phyloP scores from a whole-genome alignment of 495 filamentous ascomycete species.

The Neurospora hispaniola region DNA sequence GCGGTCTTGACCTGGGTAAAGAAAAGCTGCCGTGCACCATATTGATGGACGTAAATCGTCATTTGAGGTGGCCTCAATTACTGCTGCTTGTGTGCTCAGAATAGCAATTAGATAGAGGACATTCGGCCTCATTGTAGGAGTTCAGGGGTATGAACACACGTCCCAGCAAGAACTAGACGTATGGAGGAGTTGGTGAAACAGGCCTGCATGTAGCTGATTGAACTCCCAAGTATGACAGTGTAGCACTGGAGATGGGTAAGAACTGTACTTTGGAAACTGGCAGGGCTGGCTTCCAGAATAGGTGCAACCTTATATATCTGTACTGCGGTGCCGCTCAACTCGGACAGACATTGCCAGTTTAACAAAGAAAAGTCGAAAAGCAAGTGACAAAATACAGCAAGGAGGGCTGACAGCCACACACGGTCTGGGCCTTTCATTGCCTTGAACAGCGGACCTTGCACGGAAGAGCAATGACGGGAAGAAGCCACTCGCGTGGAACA shows the following conservation, averaged over 20 bases:
- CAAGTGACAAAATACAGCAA: neutral
- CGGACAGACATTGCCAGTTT: neutral
- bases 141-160: neutral
- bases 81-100: neutral
- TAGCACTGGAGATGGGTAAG: neutral
- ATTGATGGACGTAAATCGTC: neutral
- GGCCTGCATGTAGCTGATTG: neutral
- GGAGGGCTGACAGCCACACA: neutral
- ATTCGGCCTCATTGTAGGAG: neutral
- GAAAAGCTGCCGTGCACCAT: neutral
- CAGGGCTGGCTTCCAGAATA: neutral
- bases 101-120: neutral
- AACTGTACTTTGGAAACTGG: neutral
- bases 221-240: neutral
- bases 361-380: neutral
- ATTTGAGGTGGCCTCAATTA: neutral
- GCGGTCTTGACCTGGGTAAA: neutral
- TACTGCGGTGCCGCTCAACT: neutral
- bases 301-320: neutral
- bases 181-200: neutral
- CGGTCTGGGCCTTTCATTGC: neutral
- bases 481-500: neutral
- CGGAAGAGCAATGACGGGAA: neutral
- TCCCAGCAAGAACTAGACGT: neutral
- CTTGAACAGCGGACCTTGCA: neutral